Conservation (phyloP, 257 asterid genomes). For the Solanum corneliomulleri region DNA sequence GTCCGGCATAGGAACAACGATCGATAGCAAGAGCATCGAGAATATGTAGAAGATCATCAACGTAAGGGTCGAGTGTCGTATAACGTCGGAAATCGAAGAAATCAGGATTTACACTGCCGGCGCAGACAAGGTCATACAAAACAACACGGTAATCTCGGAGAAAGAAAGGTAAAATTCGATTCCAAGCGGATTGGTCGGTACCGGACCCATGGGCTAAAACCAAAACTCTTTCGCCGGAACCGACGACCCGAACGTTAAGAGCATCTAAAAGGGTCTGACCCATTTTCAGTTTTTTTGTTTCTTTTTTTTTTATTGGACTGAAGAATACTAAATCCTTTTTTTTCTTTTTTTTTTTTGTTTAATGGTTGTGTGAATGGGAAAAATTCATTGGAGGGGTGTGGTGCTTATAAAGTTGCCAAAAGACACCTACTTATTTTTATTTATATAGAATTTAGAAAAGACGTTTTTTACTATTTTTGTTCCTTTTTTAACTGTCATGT, state of each 20-base stretch:
- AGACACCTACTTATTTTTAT: not conserved
- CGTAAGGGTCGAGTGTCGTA: slow-evolving; percentile 78
- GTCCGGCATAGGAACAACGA: slow-evolving; percentile 80
- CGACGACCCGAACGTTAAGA: slow-evolving; percentile 66
- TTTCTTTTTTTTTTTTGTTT: not conserved
- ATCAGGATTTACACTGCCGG: slow-evolving; percentile 94
- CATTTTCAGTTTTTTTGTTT: slow-evolving; percentile 15
- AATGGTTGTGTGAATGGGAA: not conserved
- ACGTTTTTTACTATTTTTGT: too few relatives aligned
- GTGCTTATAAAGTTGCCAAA: not conserved
- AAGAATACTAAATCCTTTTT: not conserved
- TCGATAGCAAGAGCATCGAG: slow-evolving; percentile 52
- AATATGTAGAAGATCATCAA: slow-evolving; percentile 67
- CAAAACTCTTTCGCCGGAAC: slow-evolving; percentile 54
- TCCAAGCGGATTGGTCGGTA: slow-evolving; percentile 95
- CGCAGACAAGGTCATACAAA: slow-evolving; percentile 83
- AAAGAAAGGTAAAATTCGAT: slow-evolving; percentile 67
- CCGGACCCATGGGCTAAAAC: slow-evolving; percentile 91
- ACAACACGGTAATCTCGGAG: slow-evolving; percentile 53
- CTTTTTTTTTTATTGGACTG: not conserved
- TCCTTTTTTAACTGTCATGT: too few relatives aligned
- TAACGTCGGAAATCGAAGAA: slow-evolving; percentile 79
- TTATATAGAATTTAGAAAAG: too few relatives aligned
- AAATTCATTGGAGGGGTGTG: not conserved
- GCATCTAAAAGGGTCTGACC: slow-evolving; percentile 56